Evolutionary conservation across 1,284 basidiomycete genomes (phyloP).

Genomic region (Cryptococcus deneoformans): DNA sequence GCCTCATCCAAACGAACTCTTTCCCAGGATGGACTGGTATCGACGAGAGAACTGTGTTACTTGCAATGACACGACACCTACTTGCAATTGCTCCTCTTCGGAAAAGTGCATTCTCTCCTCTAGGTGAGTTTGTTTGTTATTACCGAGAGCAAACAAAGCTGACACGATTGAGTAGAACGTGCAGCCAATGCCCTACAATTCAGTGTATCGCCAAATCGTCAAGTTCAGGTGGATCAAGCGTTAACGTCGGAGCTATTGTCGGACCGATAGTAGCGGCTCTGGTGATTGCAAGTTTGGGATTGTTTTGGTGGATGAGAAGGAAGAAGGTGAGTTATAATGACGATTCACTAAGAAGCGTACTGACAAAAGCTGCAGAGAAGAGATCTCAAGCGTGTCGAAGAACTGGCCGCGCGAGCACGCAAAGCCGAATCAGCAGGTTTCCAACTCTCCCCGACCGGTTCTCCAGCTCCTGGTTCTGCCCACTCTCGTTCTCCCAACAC

Average conservation of each 20-base stretch:
- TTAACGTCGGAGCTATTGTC: slow-evolving; percentile 49
- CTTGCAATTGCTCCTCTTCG: slow-evolving; percentile 38
- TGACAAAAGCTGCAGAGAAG: slow-evolving; percentile 26
- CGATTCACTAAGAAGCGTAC: not conserved
- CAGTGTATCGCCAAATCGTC: slow-evolving; percentile 33
- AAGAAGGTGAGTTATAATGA: slow-evolving; percentile 43
- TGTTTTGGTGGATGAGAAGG: slow-evolving; percentile 47
- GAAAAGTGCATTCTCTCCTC: slow-evolving; percentile 40
- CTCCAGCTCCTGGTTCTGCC: slow-evolving; percentile 27
- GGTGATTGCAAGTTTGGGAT: slow-evolving; percentile 37
- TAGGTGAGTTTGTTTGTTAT: slow-evolving; percentile 25
- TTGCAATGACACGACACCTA: slow-evolving; percentile 33
- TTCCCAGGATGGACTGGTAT: not conserved
- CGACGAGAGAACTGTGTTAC: slow-evolving; percentile 26
- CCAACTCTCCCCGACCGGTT: slow-evolving; percentile 36
- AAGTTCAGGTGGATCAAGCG: slow-evolving; percentile 10
- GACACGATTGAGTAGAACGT: slow-evolving; percentile 29
- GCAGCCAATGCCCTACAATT: slow-evolving; percentile 41
- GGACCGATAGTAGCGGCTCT: slow-evolving; percentile 48
- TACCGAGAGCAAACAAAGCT: not conserved
- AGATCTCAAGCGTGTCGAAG: slow-evolving; percentile 44
- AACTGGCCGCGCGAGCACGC: slow-evolving; percentile 42
- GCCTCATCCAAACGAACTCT: not conserved
- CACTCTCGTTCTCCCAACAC: slow-evolving; percentile 17
- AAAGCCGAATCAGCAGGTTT: slow-evolving; percentile 47